These are phyloP conservation scores for Stachybotrys echinatus DNA, from an alignment of 2,329 filamentous ascomycete genomes.

Conservation along the genomic window DNA sequence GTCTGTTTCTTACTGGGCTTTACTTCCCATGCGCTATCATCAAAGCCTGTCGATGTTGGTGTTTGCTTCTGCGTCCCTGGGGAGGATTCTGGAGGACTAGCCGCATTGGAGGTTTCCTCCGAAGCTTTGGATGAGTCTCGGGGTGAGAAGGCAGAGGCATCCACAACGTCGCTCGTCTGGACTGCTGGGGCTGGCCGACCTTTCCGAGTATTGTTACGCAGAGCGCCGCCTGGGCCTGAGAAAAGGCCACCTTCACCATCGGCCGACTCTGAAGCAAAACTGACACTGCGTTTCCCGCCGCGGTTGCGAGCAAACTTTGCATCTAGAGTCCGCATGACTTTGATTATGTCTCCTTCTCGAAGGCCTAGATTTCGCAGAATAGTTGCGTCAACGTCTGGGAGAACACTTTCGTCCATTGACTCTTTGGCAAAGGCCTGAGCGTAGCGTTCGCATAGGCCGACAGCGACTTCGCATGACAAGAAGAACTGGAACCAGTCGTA, in stretches of 20 bases:
- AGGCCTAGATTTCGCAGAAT: conserved; percentile 85
- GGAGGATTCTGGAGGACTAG: conserved; percentile 16
- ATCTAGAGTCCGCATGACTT: conserved; percentile 87
- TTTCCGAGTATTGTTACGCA: conserved; percentile 93
- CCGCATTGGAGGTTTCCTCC: conserved; percentile 12
- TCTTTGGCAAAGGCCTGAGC: conserved; percentile 83
- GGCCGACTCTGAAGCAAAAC: conserved; percentile 25
- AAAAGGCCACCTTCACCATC: conserved; percentile 74
- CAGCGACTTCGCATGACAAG: conserved; percentile 82
- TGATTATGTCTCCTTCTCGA: conserved; percentile 93
- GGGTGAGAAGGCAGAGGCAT: conserved; percentile 73
- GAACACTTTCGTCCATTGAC: conserved; percentile 90
- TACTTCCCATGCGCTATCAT: conserved; percentile 96
- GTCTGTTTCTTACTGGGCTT: conserved; percentile 66
- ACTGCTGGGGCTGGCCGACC: conserved; percentile 82
- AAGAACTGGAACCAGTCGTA: conserved; percentile 99
- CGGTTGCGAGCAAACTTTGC: conserved; percentile 64
- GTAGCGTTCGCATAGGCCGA: conserved; percentile 91
- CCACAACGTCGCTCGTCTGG: conserved; percentile 78
- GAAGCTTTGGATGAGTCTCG: conserved; percentile 29
- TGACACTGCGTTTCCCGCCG: conserved; percentile 28
- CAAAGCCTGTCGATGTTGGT: conserved; percentile 58
- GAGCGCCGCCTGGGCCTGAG: conserved; percentile 82
- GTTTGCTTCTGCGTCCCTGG: conserved; percentile 20
- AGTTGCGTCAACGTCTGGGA: conserved; percentile 81